Conservation (phyloP, 495 filamentous ascomycete species). For the Astrothelium subdiscretum region DNA sequence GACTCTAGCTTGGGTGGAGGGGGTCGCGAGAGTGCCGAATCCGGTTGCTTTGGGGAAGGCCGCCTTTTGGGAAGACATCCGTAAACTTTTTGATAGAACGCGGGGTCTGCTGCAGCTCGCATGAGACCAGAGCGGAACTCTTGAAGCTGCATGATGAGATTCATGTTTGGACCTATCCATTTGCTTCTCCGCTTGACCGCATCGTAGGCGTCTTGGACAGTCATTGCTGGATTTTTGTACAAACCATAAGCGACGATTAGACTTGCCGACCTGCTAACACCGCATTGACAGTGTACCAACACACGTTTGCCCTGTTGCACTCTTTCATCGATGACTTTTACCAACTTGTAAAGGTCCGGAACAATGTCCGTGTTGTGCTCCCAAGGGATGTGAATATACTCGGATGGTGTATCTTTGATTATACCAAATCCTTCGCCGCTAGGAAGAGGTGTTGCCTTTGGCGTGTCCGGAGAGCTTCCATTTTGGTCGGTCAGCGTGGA, state of each 20-base stretch:
- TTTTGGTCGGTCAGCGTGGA: conserved; percentile 6
- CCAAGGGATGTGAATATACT: conserved; percentile 95
- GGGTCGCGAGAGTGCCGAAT: neutral
- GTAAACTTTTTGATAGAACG: conserved; percentile 11
- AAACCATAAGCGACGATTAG: conserved; percentile 93
- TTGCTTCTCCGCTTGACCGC: conserved; percentile 77
- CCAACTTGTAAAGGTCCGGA: conserved; percentile 71
- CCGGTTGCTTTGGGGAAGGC: conserved; percentile 6
- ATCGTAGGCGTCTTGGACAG: conserved; percentile 88
- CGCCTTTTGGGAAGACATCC: conserved; percentile 11
- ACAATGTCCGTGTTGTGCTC: conserved; percentile 96
- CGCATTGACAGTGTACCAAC: conserved; percentile 89
- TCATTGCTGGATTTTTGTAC: conserved; percentile 76
- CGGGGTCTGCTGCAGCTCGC: conserved; percentile 22
- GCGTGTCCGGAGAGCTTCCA: conserved; percentile 26
- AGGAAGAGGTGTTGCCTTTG: conserved; percentile 25
- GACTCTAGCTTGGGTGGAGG: neutral
- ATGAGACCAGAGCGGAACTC: conserved; percentile 70
- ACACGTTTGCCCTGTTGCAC: conserved; percentile 73
- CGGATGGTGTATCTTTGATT: conserved; percentile 43
- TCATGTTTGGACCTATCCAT: conserved; percentile 99
- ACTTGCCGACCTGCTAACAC: conserved; percentile 92
- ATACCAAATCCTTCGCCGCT: conserved; percentile 2
- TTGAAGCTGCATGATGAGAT: conserved; percentile 89
- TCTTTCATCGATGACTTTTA: conserved; percentile 73